Evolutionary conservation across 2,329 filamentous ascomycete genomes (phyloP).

Genomic region (Ascochyta lentis): DNA sequence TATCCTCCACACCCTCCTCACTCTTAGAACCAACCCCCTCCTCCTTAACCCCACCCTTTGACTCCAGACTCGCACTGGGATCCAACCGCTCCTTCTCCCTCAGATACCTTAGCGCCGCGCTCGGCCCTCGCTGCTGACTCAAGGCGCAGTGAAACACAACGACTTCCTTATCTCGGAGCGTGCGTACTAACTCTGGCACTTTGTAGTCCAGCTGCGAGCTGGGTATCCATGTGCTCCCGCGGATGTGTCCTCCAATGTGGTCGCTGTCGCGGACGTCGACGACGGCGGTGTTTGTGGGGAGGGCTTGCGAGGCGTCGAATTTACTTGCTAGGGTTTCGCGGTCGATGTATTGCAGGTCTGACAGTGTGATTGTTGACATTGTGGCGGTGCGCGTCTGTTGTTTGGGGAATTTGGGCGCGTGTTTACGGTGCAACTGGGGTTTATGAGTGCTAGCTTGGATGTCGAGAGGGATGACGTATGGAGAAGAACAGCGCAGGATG

Average conservation of each 20-base stretch:
- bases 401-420: background rate
- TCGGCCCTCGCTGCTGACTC: slow-evolving; percentile 87
- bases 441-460: background rate
- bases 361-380: slow-evolving; percentile 65
- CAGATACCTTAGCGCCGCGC: slow-evolving; percentile 80
- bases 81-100: slow-evolving; percentile 68
- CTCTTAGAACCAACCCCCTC: slow-evolving; percentile 25
- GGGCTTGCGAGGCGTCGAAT: slow-evolving; percentile 43
- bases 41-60: slow-evolving; percentile 25
- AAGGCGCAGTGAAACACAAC: slow-evolving; percentile 96
- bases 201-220: slow-evolving; percentile 74
- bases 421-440: background rate
- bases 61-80: slow-evolving; percentile 23
- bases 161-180: slow-evolving; percentile 75
- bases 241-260: slow-evolving; percentile 89
- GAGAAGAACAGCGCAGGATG: background rate
- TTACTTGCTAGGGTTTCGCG: slow-evolving; percentile 67
- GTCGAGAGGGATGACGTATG: background rate
- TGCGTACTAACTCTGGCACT: slow-evolving; percentile 82
- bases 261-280: slow-evolving; percentile 93
- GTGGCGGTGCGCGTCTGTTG: background rate
- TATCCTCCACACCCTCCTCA: slow-evolving; percentile 14
- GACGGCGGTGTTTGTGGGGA: slow-evolving; percentile 64
- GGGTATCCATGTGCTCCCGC: slow-evolving; percentile 76
- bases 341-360: slow-evolving; percentile 70